Base-by-base conservation (phyloP, 495 filamentous ascomycete species). In the Xylaria bambusicola region DNA sequence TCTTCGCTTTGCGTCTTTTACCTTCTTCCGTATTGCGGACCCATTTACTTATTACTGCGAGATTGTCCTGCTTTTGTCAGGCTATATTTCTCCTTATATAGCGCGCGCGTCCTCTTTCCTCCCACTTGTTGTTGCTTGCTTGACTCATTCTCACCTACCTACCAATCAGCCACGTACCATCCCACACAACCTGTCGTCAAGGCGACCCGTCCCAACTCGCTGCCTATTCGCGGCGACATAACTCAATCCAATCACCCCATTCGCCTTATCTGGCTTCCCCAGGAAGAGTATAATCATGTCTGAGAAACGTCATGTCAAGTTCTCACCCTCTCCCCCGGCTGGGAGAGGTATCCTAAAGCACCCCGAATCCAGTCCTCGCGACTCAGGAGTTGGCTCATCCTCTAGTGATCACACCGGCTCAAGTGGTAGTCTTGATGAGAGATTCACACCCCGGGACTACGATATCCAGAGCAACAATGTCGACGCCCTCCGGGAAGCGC, bases 371-470 rank as follows among this genome's bases (percentile, higher is more conserved):
- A 60, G 53, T 21, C 48, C 57, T 38, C 58, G 65, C 29, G 69
- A 71, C 63, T 71, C 69, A 36, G 69, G 69, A 21, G 41, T 71
- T 27, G 69, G 69, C 58, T 71, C 69, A 46, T 71, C 63, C 44
- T 69, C 68, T 57, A 71, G 69, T 60, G 66, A 63, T 31, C 69
- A 66, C 41, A 63, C 62, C 58, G 66, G 66, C 41, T 42, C 62
- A 31, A 66, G 66, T 48, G 66, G 66, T 54, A 69, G 63, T 66
- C 62, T 60, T 64, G 69, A 71, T 49, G 66, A 67, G 40, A 62
- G 56, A 56, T 71, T 71, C 51, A 71, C 69, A 62, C 62, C 56
- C 17, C 62, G 64, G 55, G 69, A 71, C 50, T 67, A 62, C 61
- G 46, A 68, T 35, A 49, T 58, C 27, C 69, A 71, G 63, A 59